Conservation (phyloP, 148 eudicot species). For the Rhododendron griersonianum region DNA sequence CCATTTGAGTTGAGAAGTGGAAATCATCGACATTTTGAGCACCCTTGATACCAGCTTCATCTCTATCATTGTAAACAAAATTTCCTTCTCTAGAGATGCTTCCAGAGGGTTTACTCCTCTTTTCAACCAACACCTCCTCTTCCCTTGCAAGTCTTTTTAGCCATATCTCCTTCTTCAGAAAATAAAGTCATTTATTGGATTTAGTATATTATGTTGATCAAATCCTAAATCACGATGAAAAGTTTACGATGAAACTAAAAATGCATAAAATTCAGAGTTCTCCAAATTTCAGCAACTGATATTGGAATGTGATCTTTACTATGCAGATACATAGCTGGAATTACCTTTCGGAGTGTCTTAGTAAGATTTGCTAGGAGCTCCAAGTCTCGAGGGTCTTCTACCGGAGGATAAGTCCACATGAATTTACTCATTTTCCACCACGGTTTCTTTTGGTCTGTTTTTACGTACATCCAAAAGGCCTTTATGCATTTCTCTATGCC, state of each 20-base stretch:
- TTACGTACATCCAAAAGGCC: conserved; percentile 18
- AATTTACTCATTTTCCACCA: conserved; percentile 12
- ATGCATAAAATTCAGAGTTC: background rate
- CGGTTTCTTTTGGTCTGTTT: conserved; percentile 21
- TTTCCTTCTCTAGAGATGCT: conserved; percentile 16
- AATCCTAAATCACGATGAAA: background rate
- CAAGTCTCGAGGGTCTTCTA: conserved; percentile 34
- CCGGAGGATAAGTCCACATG: conserved; percentile 17
- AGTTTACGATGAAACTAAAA: background rate
- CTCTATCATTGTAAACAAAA: conserved; percentile 23
- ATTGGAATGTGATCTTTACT: background rate
- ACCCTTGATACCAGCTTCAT: conserved; percentile 24
- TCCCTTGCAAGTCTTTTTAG: conserved; percentile 18
- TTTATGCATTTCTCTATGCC: conserved; percentile 31
- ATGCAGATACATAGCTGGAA: background rate
- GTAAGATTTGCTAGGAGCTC: conserved; percentile 15
- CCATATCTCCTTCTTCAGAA: conserved; percentile 25
- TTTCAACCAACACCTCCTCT: conserved; percentile 24
- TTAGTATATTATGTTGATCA: background rate
- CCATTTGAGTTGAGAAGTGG: conserved; percentile 32
- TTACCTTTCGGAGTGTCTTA: conserved; percentile 20
- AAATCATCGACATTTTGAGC: conserved; percentile 27
- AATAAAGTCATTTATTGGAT: background rate
- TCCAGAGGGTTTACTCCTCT: conserved; percentile 11
- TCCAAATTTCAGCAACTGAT: background rate